Base-by-base conservation (phyloP, 2,329 filamentous ascomycete genomes). In the Leptographium wingfieldii region DNA sequence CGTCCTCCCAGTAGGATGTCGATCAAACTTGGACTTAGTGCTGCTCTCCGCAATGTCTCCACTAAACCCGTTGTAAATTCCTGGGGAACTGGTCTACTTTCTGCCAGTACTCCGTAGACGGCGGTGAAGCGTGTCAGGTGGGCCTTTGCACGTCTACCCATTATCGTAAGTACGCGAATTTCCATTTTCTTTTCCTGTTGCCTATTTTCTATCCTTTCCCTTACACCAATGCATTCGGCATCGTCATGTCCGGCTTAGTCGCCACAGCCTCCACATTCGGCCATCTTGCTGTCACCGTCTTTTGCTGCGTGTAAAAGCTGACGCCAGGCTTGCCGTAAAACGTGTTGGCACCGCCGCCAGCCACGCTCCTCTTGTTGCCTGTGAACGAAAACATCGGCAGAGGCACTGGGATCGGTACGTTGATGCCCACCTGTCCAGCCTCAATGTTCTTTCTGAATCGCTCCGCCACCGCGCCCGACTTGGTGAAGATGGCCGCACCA, bases 251-350 rank as follows among this genome's bases (percentile, higher is more conserved):
- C 19, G 91, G 91, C 80, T 92, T 92, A 65, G 84, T 88, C 59
- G 84, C 86, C 57, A 92, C 81, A 1, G 90, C 92, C 75, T 96
- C 92, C 69, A 92, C 85, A 63, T 81, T 84, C 68, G 84, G 83
- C 92, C 94, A 97, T 71, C 94, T 76, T 66, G 90, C 87, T 58
- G 92, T 97, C 55, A 97, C 92, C 3, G 92, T 97, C 87, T 97
- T 96, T 70, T 88, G 82, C 76, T 97, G 92, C 4, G 92, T 99
- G 74, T 95, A 97, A 72, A 99, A 99, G 70, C 88, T 85, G 70
- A 99, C 75, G 29, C 92, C 94, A 0, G 91, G 90, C 74, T 89
- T 87, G 66, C 92, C 92, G 74, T 99, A 99, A 72, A 99, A 97
- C 19, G 91, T 95, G 76, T 83, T 95, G 40, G 89, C 88, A 63